Evolutionary conservation across 2,329 filamentous ascomycete genomes (phyloP).

Genomic region (Pseudogymnoascus sp.): DNA sequence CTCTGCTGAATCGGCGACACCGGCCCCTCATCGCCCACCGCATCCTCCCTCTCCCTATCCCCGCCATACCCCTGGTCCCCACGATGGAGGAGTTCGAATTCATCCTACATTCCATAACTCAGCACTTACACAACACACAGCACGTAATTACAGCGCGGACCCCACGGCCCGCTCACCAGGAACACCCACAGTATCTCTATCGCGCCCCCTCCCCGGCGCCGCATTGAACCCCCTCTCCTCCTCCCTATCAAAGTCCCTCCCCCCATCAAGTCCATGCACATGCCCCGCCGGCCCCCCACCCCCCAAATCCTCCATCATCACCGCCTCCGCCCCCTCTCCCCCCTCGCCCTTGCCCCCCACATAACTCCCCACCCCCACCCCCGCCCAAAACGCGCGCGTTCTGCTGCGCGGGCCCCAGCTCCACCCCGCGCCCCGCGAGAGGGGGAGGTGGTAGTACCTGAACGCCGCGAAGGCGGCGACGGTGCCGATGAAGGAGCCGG

Average conservation of each 20-base stretch:
- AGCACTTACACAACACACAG: not conserved
- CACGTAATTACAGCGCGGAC: not conserved
- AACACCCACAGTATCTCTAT: slow-evolving; percentile 3
- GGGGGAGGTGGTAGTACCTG: slow-evolving; percentile 76
- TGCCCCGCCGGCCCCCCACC: not conserved
- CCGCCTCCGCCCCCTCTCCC: not conserved
- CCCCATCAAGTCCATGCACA: not conserved
- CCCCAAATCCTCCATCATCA: not conserved
- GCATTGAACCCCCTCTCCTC: not conserved
- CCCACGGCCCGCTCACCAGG: no score
- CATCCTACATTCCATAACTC: not conserved
- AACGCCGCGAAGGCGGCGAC: slow-evolving; percentile 66
- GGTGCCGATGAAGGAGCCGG: slow-evolving; percentile 72
- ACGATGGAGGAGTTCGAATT: slow-evolving; percentile 1
- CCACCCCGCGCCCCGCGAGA: slow-evolving; percentile 75
- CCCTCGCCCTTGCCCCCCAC: slow-evolving; percentile 22
- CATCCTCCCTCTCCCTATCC: not conserved
- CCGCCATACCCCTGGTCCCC: not conserved
- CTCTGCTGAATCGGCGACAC: not conserved
- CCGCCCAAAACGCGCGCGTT: slow-evolving; percentile 70
- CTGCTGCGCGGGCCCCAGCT: slow-evolving; percentile 73
- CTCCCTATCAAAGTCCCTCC: not conserved
- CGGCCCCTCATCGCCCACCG: not conserved
- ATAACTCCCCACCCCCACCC: slow-evolving; percentile 43
- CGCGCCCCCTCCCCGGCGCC: not conserved